Evolutionary conservation across 2,329 filamentous ascomycete species (phyloP).

Genomic region (Tetracladium maxilliforme): DNA sequence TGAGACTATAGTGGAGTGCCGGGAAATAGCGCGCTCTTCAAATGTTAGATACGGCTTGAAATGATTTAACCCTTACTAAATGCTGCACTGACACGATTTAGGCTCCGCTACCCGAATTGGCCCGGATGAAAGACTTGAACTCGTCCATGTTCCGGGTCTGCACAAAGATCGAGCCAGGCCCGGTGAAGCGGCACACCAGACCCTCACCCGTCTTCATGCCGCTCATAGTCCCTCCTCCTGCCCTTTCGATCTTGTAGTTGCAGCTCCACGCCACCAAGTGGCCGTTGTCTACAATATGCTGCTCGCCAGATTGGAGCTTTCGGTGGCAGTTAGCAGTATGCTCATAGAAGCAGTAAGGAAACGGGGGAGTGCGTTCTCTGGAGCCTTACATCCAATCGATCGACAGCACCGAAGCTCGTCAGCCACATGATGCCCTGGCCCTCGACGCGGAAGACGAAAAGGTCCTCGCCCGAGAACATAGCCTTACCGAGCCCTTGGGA

Average conservation of each 20-base stretch:
- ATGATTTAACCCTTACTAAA: no score
- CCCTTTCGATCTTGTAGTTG: conserved; percentile 9
- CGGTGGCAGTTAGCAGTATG: neutral
- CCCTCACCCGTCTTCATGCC: conserved; percentile 9
- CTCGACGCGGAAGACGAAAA: conserved; percentile 7
- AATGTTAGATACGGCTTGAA: no score
- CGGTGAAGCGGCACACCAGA: conserved; percentile 8
- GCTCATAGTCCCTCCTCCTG: conserved; percentile 7
- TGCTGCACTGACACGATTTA: no score
- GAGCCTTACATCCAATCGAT: conserved; percentile 8
- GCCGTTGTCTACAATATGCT: conserved; percentile 9
- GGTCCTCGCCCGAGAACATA: conserved; percentile 9
- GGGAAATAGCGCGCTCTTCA: no score
- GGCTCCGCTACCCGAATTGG: no score
- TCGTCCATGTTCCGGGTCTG: conserved; percentile 8
- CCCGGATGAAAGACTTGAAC: no score
- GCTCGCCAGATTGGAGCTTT: conserved; percentile 8
- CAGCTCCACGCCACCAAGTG: conserved; percentile 11
- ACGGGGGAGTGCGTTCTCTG: no score
- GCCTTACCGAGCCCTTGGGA: conserved; percentile 8
- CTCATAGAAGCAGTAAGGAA: neutral
- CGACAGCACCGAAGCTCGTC: conserved; percentile 9
- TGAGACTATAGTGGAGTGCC: no score
- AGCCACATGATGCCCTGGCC: conserved; percentile 8
- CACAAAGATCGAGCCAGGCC: conserved; percentile 7